A percentile compares a stretch with the other conserved stretches of the same genome.
Evolutionary conservation across 2,329 filamentous ascomycete genomes (phyloP).

Genomic region (Cladosporium sp.): DNA sequence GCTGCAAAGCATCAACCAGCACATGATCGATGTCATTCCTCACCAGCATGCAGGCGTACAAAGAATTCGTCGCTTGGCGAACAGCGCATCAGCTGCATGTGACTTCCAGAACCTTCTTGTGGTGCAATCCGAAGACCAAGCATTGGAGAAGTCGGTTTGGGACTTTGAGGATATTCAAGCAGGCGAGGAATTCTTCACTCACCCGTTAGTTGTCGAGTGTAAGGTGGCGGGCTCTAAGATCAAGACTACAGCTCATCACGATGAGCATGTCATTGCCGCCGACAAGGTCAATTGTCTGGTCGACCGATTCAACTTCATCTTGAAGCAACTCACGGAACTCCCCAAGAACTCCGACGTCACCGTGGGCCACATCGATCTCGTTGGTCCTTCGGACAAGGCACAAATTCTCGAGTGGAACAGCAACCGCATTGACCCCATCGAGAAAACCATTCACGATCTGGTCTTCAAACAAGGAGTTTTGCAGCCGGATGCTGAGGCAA

Average conservation of each 20-base stretch:
- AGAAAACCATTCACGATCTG: slow-evolving; percentile 15
- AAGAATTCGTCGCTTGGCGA: background rate
- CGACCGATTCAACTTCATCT: slow-evolving; percentile 15
- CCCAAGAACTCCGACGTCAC: slow-evolving; percentile 1
- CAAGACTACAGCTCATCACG: slow-evolving; percentile 17
- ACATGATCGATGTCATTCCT: slow-evolving; percentile 15
- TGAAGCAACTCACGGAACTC: slow-evolving; percentile 12
- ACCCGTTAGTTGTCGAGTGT: slow-evolving; percentile 15
- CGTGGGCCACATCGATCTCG: slow-evolving; percentile 10
- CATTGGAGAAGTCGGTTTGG: slow-evolving; percentile 12
- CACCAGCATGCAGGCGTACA: slow-evolving; percentile 17
- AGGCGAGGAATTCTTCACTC: slow-evolving; percentile 16
- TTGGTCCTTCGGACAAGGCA: slow-evolving; percentile 13
- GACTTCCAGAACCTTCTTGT: slow-evolving; percentile 59
- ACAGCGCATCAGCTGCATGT: slow-evolving; percentile 46
- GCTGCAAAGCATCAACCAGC: slow-evolving; percentile 11
- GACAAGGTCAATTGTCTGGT: slow-evolving; percentile 4
- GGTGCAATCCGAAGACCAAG: slow-evolving; percentile 43
- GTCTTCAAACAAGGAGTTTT: slow-evolving; percentile 11
- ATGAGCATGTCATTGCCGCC: slow-evolving; percentile 3
- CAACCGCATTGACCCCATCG: slow-evolving; percentile 8
- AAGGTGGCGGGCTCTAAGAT: slow-evolving; percentile 6
- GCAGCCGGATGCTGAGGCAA: slow-evolving; percentile 55
- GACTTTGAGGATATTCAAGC: slow-evolving; percentile 9
- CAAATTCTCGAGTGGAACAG: slow-evolving; percentile 14